Evolutionary conservation across 228 moss, liverwort and hornwort genomes (phyloP).

Genomic region (Sphagnum magellanicum): DNA sequence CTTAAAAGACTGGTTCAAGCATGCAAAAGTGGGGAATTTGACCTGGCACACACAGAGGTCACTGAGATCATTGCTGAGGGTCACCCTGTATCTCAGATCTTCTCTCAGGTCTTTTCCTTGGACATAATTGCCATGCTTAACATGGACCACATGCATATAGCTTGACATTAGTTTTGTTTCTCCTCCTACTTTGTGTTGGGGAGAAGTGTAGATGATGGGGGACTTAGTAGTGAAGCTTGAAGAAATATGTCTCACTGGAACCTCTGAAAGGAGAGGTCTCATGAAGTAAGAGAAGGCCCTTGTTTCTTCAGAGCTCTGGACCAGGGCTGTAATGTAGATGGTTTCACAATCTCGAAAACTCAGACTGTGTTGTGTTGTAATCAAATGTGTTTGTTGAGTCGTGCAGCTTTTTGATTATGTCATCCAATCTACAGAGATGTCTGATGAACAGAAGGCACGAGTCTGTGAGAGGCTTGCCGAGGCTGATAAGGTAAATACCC

Average conservation of each 20-base stretch:
- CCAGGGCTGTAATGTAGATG: neutral
- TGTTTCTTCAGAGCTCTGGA: neutral
- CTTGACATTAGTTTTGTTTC: neutral
- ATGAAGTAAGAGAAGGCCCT: neutral
- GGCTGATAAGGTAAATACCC: conserved; percentile 59
- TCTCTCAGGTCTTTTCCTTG: conserved; percentile 50
- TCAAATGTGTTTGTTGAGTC: neutral
- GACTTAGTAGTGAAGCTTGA: too few species aligned
- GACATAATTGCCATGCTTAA: too few species aligned
- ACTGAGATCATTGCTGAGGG: conserved; percentile 85
- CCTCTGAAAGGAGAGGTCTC: neutral
- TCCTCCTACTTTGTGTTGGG: neutral
- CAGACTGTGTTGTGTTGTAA: neutral
- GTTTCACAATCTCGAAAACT: neutral
- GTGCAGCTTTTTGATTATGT: conserved; percentile 75
- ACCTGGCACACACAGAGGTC: conserved; percentile 70
- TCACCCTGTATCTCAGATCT: conserved; percentile 73
- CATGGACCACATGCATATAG: too few species aligned
- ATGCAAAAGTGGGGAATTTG: conserved; percentile 90
- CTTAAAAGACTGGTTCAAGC: conserved; percentile 57
- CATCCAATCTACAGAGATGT: conserved; percentile 45
- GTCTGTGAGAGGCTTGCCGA: conserved; percentile 73
- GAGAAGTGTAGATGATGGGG: too few species aligned
- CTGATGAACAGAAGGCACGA: conserved; percentile 78
- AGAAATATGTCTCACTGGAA: neutral